A percentile compares a stretch with the other conserved stretches of the same genome.
These are phyloP conservation scores for Aegilops umbellulata DNA, from an alignment of 176 grass and related monocot species.

Conservation along the genomic window DNA sequence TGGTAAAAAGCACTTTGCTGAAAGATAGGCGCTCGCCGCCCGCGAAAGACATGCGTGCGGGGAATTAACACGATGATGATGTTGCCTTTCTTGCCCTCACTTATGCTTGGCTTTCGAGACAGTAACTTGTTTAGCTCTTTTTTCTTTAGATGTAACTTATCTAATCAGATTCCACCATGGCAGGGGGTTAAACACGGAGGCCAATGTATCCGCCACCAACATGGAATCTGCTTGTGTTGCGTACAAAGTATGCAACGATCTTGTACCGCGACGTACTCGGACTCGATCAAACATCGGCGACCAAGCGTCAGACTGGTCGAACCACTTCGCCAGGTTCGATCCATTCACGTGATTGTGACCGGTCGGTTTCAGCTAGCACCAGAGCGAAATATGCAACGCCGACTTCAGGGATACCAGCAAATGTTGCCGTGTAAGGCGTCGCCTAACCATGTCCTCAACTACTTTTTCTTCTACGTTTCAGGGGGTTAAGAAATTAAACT, in stretches of 20 bases:
- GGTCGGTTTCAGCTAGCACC: not conserved
- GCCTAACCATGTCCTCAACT: not conserved
- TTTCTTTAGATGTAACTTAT: no score
- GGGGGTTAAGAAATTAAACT: no score
- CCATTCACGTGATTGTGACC: not conserved
- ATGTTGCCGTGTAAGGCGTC: not conserved
- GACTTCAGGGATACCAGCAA: not conserved
- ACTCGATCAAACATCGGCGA: not conserved
- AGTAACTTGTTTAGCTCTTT: not conserved
- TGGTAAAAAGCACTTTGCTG: conserved; percentile 20
- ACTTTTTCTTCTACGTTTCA: no score
- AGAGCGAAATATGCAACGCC: not conserved
- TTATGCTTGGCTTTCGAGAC: not conserved
- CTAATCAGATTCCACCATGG: not conserved
- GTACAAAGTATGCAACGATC: not conserved
- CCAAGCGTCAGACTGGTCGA: not conserved
- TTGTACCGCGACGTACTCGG: not conserved
- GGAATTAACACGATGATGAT: not conserved
- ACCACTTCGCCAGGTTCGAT: not conserved
- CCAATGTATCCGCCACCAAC: no score
- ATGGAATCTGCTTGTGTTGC: no score
- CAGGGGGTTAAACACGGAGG: not conserved
- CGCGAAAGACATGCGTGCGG: not conserved
- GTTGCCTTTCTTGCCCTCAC: not conserved
- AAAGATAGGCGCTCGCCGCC: conserved; percentile 2